phyloP scores from a whole-genome alignment of 2,329 filamentous ascomycete species.

The Penicillium sp. region DNA sequence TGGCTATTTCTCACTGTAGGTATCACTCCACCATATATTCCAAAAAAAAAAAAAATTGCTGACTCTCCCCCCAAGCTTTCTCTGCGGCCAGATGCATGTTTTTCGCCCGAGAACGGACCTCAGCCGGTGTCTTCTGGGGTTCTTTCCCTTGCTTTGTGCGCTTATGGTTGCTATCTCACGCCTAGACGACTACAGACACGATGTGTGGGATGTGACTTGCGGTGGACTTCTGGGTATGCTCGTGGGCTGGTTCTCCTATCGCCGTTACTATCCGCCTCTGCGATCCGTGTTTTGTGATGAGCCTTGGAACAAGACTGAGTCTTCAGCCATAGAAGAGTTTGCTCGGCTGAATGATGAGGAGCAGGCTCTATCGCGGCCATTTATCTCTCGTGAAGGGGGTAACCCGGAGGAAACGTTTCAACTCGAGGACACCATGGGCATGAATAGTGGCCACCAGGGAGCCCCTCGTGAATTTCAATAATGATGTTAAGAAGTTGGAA shows the following conservation, averaged over 20 bases:
- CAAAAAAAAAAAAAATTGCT: not conserved
- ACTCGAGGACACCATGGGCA: conserved; percentile 16
- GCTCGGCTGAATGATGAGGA: conserved; percentile 36
- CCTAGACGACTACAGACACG: conserved; percentile 64
- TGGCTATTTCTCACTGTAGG: conserved; percentile 55
- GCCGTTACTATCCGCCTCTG: conserved; percentile 59
- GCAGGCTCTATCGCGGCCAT: conserved; percentile 17
- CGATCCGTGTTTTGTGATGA: conserved; percentile 51
- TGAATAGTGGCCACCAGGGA: too few species aligned
- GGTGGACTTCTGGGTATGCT: conserved; percentile 55
- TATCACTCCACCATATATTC: not conserved
- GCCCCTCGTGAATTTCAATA: too few species aligned
- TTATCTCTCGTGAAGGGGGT: conserved; percentile 12
- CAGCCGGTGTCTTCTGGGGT: conserved; percentile 52
- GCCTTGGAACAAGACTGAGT: conserved; percentile 44
- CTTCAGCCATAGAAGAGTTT: conserved; percentile 26
- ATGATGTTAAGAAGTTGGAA: too few species aligned
- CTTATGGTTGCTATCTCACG: conserved; percentile 60
- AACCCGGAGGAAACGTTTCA: conserved; percentile 24
- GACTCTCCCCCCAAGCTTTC: conserved; percentile 33
- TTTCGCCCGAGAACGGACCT: conserved; percentile 59
- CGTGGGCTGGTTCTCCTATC: conserved; percentile 58
- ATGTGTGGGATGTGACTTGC: conserved; percentile 60
- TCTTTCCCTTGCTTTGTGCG: conserved; percentile 57
- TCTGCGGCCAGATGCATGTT: conserved; percentile 57